Conservation (phyloP, 805 yeast genomes). For the Middelhovenomyces tepae region DNA sequence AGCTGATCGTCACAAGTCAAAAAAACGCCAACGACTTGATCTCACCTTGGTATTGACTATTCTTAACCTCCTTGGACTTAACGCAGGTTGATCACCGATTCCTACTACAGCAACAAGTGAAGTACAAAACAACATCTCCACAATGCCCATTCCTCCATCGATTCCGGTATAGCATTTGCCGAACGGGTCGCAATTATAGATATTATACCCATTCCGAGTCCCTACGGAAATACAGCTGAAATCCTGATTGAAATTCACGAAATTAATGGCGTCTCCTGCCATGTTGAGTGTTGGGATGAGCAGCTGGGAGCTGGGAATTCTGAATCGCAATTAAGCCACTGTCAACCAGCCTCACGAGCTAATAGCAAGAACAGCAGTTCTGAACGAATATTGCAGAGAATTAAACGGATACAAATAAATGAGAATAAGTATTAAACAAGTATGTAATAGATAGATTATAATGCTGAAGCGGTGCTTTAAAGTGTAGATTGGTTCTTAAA, state of each 20-base stretch:
- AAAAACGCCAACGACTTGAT: slow-evolving; percentile 17
- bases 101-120: slow-evolving; percentile 80
- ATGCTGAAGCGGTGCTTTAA: too few species aligned
- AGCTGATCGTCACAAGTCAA: neutral
- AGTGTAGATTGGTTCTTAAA: too few species aligned
- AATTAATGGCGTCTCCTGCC: slow-evolving; percentile 29
- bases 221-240: slow-evolving; percentile 74
- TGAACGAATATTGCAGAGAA: too few species aligned
- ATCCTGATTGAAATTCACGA: slow-evolving; percentile 82
- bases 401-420: too few species aligned
- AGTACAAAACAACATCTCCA: slow-evolving; percentile 87
- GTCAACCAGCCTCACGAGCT: too few species aligned
- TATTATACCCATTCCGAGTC: slow-evolving; percentile 52
- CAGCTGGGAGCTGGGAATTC: neutral
- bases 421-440: too few species aligned
- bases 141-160: slow-evolving; percentile 39
- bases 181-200: slow-evolving; percentile 84
- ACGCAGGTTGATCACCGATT: slow-evolving; percentile 54
- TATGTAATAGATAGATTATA: too few species aligned
- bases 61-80: slow-evolving; percentile 68
- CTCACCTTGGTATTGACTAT: slow-evolving; percentile 66
- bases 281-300: neutral
- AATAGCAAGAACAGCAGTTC: too few species aligned
- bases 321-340: too few species aligned
- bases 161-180: slow-evolving; percentile 52